These are phyloP conservation scores for Candida glaebosa DNA, from an alignment of 805 yeast species.

Conservation along the genomic window DNA sequence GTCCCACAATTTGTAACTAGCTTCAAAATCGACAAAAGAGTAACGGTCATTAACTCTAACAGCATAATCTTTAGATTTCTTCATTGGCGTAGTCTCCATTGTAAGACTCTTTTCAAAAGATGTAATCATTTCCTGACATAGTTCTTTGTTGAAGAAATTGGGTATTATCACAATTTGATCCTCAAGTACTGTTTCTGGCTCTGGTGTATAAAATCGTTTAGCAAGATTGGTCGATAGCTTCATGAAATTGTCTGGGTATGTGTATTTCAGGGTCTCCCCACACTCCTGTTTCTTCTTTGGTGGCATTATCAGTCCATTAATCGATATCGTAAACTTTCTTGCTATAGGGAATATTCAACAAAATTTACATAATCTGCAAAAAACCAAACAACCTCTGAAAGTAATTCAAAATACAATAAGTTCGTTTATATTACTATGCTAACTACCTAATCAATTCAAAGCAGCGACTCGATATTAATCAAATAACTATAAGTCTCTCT, in stretches of 20 bases:
- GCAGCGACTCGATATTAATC: conserved; percentile 56
- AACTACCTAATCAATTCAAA: conserved; percentile 15
- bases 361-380: background rate
- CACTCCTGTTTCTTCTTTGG: conserved; percentile 6
- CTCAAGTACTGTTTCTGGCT: conserved; percentile 19
- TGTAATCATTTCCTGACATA: conserved; percentile 39
- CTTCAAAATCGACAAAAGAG: conserved; percentile 33
- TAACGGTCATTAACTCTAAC: conserved; percentile 55
- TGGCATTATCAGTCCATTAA: conserved; percentile 6
- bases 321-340: too few species aligned
- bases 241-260: conserved; percentile 17
- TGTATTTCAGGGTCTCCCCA: conserved; percentile 5
- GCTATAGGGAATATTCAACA: too few species aligned
- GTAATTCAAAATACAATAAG: too few species aligned
- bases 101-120: conserved; percentile 22
- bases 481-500: conserved; percentile 72
- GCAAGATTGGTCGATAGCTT: conserved; percentile 9
- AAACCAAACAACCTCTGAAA: too few species aligned
- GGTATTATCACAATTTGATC: conserved; percentile 41
- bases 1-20: conserved; percentile 41
- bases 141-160: conserved; percentile 32
- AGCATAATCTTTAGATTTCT: conserved; percentile 52
- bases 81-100: conserved; percentile 47
- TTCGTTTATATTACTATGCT: too few species aligned
- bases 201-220: conserved; percentile 21